phyloP scores from a whole-genome alignment of 108 stramenopile genomes.

The Cylindrotheca closterium region DNA sequence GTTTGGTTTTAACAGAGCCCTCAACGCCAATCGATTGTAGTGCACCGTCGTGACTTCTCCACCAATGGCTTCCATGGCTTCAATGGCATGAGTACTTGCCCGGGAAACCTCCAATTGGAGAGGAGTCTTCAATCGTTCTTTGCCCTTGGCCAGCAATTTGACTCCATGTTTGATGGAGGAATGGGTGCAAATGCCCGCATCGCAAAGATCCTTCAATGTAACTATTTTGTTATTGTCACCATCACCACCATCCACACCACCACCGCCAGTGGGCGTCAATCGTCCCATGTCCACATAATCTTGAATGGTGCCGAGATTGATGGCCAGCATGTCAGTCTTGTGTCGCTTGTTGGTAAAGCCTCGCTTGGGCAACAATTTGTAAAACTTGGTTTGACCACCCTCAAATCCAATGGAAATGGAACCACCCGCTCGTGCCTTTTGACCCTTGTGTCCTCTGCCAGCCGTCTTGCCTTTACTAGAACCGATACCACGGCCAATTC shows the following conservation, averaged over 20 bases:
- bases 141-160: constrained; percentile 77
- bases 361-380: constrained; percentile 93
- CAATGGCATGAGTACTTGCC: constrained; percentile 86
- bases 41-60: constrained; percentile 96
- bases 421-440: constrained; percentile 86
- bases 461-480: constrained; percentile 94
- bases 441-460: constrained; percentile 96
- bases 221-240: constrained; percentile 33
- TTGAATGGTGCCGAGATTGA: constrained; percentile 87
- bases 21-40: constrained; percentile 91
- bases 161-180: constrained; percentile 86
- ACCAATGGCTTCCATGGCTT: constrained; percentile 89
- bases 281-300: constrained; percentile 95
- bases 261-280: constrained; percentile 49
- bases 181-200: constrained; percentile 78
- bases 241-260: too few relatives aligned
- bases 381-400: constrained; percentile 98
- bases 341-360: constrained; percentile 93
- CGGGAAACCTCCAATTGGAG: constrained; percentile 88
- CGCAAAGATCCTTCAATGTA: constrained; percentile 91
- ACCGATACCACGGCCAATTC: constrained; percentile 97
- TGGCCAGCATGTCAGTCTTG: constrained; percentile 62
- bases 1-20: constrained; percentile 91
- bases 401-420: constrained; percentile 89
- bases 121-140: constrained; percentile 58